Base-by-base conservation (phyloP, 1,139 yeast genomes). In the Debaryomycetaceae sp. region DNA sequence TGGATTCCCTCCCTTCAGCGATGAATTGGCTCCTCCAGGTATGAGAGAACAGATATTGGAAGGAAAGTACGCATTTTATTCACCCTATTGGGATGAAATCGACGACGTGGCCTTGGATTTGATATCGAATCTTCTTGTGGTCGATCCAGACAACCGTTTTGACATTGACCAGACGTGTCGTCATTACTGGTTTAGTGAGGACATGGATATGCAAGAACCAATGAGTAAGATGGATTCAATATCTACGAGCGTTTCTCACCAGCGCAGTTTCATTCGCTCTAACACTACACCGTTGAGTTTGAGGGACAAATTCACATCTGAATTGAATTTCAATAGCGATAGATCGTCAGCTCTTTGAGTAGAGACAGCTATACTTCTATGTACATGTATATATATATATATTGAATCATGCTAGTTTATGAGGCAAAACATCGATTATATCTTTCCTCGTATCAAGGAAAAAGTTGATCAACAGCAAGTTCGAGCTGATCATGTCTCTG, bases 1-100 rank as follows among this genome's bases (percentile, higher is more conserved):
- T 60, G 95, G 95, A 1, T 87, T 87, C 54, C 95, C 93, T 3
- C 95, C 95, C 0, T 87, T 87, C 56, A 83, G 89, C 57, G 93
- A 86, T 44, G 93, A 86, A 52, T 62, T 86, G 44, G 91, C 84
- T 0, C 95, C 95, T 6, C 93, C 93, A 6, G 72, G 76, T 36
- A 83, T 86, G 87, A 77, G 80, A 52, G 88, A 85, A 43, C 95
- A 86, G 59, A 86, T 86, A 41, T 57, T 83, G 14, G 65, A 69
- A 24, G 93, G 86, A 0, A 76, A 75, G 50, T 85, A 75, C 63
- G 90, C 90, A 1, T 86, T 86, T 57, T 86, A 81, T 58, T 80
- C 88, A 1, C 95, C 95, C 0, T 86, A 83, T 57, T 86, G 91
- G 87, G 95, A 86, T 61, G 76, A 76, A 1, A 81, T 85, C 14